Base-by-base conservation (phyloP, 306 rosid genomes). In the Trifolium repens region DNA sequence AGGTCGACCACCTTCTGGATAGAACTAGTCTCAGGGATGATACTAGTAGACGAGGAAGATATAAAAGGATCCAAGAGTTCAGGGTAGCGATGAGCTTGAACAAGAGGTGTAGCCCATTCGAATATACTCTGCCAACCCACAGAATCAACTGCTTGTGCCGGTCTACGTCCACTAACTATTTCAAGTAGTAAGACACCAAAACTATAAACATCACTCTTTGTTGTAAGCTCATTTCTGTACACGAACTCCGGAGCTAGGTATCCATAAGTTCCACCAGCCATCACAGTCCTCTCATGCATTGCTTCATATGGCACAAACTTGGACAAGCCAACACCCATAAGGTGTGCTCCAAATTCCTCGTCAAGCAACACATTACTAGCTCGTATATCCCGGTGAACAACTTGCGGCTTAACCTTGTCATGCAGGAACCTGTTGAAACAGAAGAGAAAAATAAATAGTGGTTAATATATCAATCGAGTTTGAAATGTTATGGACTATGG, bases 111-210 rank as follows among this genome's bases (percentile, higher is more conserved):
- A 1, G 98, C 96, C 99, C 99, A 94, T 75, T 92, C 99, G 10
- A 94, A 94, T 72, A 94, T 89, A 74, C 99, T 92, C 84, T 94
- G 99, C 99, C 96, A 94, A 75, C 99, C 96, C 42, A 96, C 91
- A 0, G 99, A 89, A 84, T 96, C 98, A 62, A 89, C 97, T 44
- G 98, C 91, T 81, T 96, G 99, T 9, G 99, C 91, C 9, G 99
- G 98, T 84, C 99, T 90, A 19, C 98, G 96, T 19, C 99, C 99
- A 0, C 86, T 92, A 16, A 96, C 97, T 69, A 94, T 90, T 84
- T 94, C 98, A 44, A 94, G 99, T 49, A 94, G 85, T 19, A 94
- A 82, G 37, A 94, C 99, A 4, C 99, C 99, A 22, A 94, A 94
- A 79, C 99, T 92, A 35, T 94, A 94, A 15, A 94, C 98, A 1